Base-by-base conservation (phyloP, 495 filamentous ascomycete genomes). In the Lophiostoma macrostomum region DNA sequence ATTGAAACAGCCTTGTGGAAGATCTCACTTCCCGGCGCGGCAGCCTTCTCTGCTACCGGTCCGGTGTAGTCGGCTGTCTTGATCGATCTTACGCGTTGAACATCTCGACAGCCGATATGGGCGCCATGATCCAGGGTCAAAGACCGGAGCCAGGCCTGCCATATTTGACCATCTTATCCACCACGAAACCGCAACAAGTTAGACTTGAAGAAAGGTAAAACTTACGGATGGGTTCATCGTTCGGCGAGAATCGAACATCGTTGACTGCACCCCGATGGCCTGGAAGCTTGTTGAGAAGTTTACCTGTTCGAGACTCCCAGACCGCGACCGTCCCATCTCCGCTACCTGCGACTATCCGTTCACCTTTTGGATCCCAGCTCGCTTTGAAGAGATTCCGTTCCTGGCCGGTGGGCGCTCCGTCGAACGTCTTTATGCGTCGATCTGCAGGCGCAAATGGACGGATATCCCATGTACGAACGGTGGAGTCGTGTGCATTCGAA, bases 251-350 rank as follows among this genome's bases (percentile, higher is more conserved):
- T 58, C 90, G 83, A 45, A 91, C 91, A 67, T 91, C 91, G 64
- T 97, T 98, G 35, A 98, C 94, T 1, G 89, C 87, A 11, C 94
- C 93, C 68, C 90, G 91, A 64, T 99, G 93, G 0, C 93, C 93
- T 0, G 93, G 93, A 41, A 99, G 74, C 68, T 96, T 96, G 73
- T 96, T 94, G 37, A 95, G 67, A 53, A 99, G 71, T 71, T 93
- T 97, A 30, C 84, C 89, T 5, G 78, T 83, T 58, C 85, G 81
- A 20, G 72, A 78, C 22, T 91, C 90, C 93, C 93, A 99, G 8
- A 99, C 82, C 3, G 94, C 84, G 18, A 88, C 90, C 36, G 80
- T 95, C 18, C 88, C 82, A 67, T 99, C 93, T 11, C 91, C 90
- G 46, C 90, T 87, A 4, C 91, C 94, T 0, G 88, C 87, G 2